Evolutionary conservation across 1,139 yeast genomes (phyloP).

Genomic region (Meyerozyma smithsonii): DNA sequence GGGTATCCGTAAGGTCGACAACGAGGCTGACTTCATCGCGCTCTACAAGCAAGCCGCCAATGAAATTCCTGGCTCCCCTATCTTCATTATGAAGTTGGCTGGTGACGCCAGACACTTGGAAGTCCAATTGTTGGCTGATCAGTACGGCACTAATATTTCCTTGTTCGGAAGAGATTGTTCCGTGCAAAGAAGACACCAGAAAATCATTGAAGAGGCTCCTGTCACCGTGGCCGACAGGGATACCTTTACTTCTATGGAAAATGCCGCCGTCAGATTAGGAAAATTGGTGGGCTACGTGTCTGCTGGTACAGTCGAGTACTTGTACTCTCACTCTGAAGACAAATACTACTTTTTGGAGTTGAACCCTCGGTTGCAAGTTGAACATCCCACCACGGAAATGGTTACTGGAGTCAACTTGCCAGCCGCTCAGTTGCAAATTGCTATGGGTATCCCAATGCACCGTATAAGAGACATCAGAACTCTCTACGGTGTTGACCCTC

Average conservation of each 20-base stretch:
- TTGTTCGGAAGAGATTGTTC: slow-evolving; percentile 96
- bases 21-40: slow-evolving; percentile 64
- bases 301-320: slow-evolving; percentile 97
- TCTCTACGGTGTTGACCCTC: slow-evolving; percentile 94
- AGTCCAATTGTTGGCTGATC: slow-evolving; percentile 92
- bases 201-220: slow-evolving; percentile 95
- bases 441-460: slow-evolving; percentile 98
- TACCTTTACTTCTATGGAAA: slow-evolving; percentile 88
- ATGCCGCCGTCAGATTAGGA: slow-evolving; percentile 95
- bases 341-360: slow-evolving; percentile 93
- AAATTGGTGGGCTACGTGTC: slow-evolving; percentile 95
- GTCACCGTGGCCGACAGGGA: slow-evolving; percentile 86
- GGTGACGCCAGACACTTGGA: slow-evolving; percentile 95
- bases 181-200: slow-evolving; percentile 96
- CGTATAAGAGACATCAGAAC: slow-evolving; percentile 89
- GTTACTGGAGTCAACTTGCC: slow-evolving; percentile 97
- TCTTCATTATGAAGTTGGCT: slow-evolving; percentile 90
- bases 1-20: slow-evolving; percentile 90
- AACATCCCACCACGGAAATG: slow-evolving; percentile 99
- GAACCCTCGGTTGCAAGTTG: slow-evolving; percentile 97
- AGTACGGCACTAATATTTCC: slow-evolving; percentile 91
- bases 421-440: slow-evolving; percentile 96
- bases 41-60: slow-evolving; percentile 86
- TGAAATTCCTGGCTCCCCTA: slow-evolving; percentile 95
- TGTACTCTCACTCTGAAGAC: slow-evolving; percentile 89